Evolutionary conservation across 805 yeast genomes (phyloP), one percentile per base, ranked within the genome.

Genomic region (Saccharomycopsis vini): DNA sequence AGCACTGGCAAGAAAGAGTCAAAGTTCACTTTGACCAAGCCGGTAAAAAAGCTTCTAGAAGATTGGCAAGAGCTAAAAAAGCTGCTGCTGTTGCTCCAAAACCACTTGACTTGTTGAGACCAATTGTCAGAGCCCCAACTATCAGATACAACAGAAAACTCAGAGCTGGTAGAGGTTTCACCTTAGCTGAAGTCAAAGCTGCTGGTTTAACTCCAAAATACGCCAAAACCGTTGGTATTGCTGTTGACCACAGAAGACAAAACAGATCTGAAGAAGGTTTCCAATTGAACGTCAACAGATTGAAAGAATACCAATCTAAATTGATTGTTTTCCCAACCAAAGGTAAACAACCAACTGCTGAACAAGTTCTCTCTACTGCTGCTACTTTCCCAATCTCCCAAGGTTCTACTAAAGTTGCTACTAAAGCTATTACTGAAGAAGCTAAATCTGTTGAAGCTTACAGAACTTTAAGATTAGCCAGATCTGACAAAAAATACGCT

Each of bases 1-100:
- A 90, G 86, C 90, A 90, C 95, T 92, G 98, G 98, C 97, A 92
- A 78, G 95, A 87, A 75, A 86, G 97, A 69, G 99, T 92, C 80
- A 86, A 79, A 72, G 96, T 87, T 65, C 98, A 94, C 88, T 84
- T 92, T 69, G 97, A 92, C 90, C 98, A 92, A 80, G 96, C 98
- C 67, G 98, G 98, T 72, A 88, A 90, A 82, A 92, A 92, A 82
- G 88, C 75, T 66, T 81, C 95, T 57, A 88, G 98, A 82, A 84
- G 98, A 77, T 76, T 74, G 59, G 83, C 95, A 59, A 87, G 98
- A 76, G 82, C 85, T 67, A 63, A 81, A 62, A 89, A 84, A 78
- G 95, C 96, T 62, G 95, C 96, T 62, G 75, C 75, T 68, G 72
- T 82, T 62, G 97, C 98, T 64, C 98, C 98, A 75, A 89, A 85